Evolutionary conservation across 148 eudicot species (phyloP).

Genomic region (Rhododendron vialii): DNA sequence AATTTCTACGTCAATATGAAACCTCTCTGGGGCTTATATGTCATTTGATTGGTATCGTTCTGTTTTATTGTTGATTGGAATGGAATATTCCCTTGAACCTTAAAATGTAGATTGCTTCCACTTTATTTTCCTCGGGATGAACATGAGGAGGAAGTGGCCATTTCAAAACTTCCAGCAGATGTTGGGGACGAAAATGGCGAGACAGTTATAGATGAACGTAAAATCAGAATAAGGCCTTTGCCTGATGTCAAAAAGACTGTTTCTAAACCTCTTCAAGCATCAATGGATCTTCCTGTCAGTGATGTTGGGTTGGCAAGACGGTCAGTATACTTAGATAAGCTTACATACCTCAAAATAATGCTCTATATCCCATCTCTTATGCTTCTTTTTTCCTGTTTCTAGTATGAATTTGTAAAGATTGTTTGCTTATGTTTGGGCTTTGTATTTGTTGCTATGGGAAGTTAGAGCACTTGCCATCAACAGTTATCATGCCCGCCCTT

Average conservation of each 20-base stretch:
- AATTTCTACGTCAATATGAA: not conserved
- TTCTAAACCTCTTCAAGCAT: constrained; percentile 47
- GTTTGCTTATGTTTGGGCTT: not conserved
- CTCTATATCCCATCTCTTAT: not conserved
- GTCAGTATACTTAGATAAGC: constrained; percentile 34
- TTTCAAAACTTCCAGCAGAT: constrained; percentile 92
- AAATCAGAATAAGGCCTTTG: constrained; percentile 87
- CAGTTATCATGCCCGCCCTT: not conserved
- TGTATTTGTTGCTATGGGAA: not conserved
- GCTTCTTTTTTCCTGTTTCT: not conserved
- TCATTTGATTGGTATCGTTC: not conserved
- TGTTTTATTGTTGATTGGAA: not conserved
- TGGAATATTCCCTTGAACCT: not conserved
- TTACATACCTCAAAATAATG: not conserved
- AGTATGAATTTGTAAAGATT: not conserved
- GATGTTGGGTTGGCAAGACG: constrained; percentile 64
- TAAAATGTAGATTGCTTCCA: constrained; percentile 72
- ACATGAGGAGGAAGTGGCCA: constrained; percentile 88
- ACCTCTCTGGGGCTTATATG: not conserved
- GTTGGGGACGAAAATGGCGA: constrained; percentile 99
- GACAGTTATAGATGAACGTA: constrained; percentile 89
- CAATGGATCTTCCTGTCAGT: constrained; percentile 62
- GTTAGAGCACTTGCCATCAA: not conserved
- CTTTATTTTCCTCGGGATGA: constrained; percentile 98
- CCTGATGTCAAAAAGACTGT: constrained; percentile 64